Conservation (phyloP, 2,329 filamentous ascomycete genomes). For the Exserohilum rostratum region DNA sequence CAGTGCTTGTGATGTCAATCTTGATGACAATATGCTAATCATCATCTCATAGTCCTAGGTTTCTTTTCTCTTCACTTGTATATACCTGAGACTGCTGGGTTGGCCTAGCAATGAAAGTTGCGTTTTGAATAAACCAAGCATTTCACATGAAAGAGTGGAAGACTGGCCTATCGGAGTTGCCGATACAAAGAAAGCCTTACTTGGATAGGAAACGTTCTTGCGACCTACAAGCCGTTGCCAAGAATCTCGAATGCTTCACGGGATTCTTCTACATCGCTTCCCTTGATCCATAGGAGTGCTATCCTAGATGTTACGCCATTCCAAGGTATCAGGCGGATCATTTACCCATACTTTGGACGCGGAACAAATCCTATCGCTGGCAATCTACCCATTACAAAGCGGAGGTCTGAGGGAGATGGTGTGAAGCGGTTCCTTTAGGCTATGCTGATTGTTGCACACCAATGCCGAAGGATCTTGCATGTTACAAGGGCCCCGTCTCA, state of each 20-base stretch:
- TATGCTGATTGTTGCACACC: neutral
- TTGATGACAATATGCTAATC: no score
- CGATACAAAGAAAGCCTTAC: neutral
- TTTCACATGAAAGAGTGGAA: no score
- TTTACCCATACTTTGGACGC: neutral
- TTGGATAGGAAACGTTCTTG: neutral
- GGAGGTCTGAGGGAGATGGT: neutral
- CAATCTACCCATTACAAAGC: neutral
- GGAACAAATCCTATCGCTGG: neutral
- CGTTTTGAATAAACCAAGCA: no score
- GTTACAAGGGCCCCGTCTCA: neutral
- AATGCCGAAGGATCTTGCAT: neutral
- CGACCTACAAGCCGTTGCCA: neutral
- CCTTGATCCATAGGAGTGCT: neutral
- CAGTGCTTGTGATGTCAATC: no score
- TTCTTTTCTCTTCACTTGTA: no score
- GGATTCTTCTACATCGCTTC: neutral
- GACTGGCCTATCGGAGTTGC: neutral
- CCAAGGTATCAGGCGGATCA: neutral
- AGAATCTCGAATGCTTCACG: neutral
- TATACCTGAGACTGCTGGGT: no score
- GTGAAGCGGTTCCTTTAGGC: neutral
- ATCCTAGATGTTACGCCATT: neutral
- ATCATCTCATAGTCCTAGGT: no score
- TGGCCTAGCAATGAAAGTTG: no score